These are phyloP conservation scores for Lachancea quebecensis DNA, from an alignment of 805 yeast species.

Conservation along the genomic window DNA sequence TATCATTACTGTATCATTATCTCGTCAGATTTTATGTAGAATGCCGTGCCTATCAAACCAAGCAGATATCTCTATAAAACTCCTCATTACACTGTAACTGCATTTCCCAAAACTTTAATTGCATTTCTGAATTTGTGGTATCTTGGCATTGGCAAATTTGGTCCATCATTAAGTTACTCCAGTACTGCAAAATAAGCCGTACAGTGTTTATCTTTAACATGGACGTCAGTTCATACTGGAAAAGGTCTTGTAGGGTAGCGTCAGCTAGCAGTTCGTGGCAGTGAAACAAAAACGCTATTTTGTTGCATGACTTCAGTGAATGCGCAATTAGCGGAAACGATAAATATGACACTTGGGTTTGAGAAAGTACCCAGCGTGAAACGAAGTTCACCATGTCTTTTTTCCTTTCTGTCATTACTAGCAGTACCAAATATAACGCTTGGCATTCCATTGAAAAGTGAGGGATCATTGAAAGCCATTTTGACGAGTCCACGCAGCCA, in stretches of 20 bases:
- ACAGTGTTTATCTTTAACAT: conserved; percentile 18
- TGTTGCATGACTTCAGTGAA: conserved; percentile 1
- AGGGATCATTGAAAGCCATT: conserved; percentile 3
- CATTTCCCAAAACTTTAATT: conserved; percentile 24
- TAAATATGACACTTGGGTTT: conserved; percentile 1
- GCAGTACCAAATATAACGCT: conserved; percentile 3
- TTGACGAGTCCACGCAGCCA: not conserved
- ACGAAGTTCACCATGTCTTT: not conserved
- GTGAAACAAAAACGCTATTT: conserved; percentile 12
- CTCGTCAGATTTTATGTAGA: conserved; percentile 1
- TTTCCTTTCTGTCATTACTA: not conserved
- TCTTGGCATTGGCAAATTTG: conserved; percentile 21
- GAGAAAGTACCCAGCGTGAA: conserved; percentile 1
- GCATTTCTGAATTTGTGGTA: conserved; percentile 18
- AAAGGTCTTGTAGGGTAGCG: conserved; percentile 11
- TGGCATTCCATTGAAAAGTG: conserved; percentile 5
- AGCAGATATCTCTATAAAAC: conserved; percentile 19
- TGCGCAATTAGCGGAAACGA: conserved; percentile 6
- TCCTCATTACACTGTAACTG: conserved; percentile 20
- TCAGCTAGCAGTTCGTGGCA: conserved; percentile 18
- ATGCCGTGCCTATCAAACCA: not conserved
- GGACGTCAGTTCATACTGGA: conserved; percentile 17
- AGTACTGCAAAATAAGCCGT: conserved; percentile 19
- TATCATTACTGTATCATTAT: conserved; percentile 1
- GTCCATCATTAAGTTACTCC: conserved; percentile 22